Base-by-base conservation (phyloP, 73 alveolate genomes). In the Symbiodinium pilosum region DNA sequence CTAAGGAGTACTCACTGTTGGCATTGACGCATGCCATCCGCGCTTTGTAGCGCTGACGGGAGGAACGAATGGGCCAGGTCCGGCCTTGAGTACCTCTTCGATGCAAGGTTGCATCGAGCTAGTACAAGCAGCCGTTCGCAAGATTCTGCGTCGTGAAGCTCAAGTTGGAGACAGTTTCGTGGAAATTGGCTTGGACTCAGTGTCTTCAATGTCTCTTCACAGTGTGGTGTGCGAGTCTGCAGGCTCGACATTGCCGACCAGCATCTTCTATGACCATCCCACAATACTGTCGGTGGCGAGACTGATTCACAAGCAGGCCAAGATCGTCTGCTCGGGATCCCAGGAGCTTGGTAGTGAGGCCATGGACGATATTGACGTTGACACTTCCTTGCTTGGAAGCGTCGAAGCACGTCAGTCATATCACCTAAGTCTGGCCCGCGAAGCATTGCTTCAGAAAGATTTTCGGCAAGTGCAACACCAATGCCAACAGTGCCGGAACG, bases 171-270 rank as follows among this genome's bases (percentile, higher is more conserved):
- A 43, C 43, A 43, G 77, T 26, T 42, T 43, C 14, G 98, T 93
- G 84, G 86, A 93, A 43, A 40, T 93, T 68, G 98, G 98, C 28
- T 36, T 93, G 93, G 98, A 93, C 43, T 93, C 98, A 83, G 77
- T 93, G 98, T 47, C 93, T 6, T 93, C 98, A 51, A 93, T 93
- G 93, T 73, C 98, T 4, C 87, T 93, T 77, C 92, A 77, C 69
- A 40, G 71, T 64, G 86, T 41, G 26, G 2, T 93, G 7, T 47
- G 93, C 43, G 83, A 73, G 8, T 28, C 93, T n/a, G 54, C 93
- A 26, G 98, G 98, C 32, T 64, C 41, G 36, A 11, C 30, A 38
- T 68, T 93, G 39, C 98, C 98, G 43, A 4, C 52, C 14, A 75
- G 84, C 84, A 41, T 93, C 20, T 93, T 93, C 68, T 93, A 93